Percentiles rank a stretch among this genome's conserved stretches.
Evolutionary conservation across 768 basidiomycete genomes (phyloP).

Genomic region (Albatrellus ellisii): DNA sequence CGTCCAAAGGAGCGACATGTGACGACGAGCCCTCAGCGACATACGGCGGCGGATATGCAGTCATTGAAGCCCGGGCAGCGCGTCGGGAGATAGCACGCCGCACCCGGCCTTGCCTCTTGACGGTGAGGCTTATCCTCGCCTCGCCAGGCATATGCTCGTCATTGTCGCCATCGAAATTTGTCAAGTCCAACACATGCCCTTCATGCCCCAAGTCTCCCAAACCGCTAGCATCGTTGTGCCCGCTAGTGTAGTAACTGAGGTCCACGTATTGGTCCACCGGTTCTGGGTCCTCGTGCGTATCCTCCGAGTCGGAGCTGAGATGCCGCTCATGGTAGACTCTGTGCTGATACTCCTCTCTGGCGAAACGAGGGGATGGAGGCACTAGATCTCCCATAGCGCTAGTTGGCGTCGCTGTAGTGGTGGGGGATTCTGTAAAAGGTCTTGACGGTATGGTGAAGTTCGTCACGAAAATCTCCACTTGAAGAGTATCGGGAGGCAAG

Average conservation of each 20-base stretch:
- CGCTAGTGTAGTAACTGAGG: conserved; percentile 28
- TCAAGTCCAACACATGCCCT: conserved; percentile 46
- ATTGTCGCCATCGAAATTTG: conserved; percentile 70
- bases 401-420: not conserved
- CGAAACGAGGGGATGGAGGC: not conserved
- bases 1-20: not conserved
- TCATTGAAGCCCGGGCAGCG: not conserved
- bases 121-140: conserved; percentile 30
- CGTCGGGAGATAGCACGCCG: conserved; percentile 34
- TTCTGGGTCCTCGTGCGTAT: too few species aligned
- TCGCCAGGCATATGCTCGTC: conserved; percentile 47
- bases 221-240: conserved; percentile 18
- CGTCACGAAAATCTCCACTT: conserved; percentile 67
- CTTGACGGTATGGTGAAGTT: conserved; percentile 26
- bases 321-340: conserved; percentile 18
- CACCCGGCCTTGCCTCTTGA: conserved; percentile 51
- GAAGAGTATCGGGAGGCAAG: conserved; percentile 33
- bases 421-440: conserved; percentile 1
- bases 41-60: not conserved
- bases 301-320: conserved; percentile 16
- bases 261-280: conserved; percentile 24
- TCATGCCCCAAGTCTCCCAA: conserved; percentile 29
- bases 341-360: conserved; percentile 1
- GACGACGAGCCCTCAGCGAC: not conserved
- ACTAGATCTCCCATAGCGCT: not conserved